Conservation (phyloP, 176 grass and related monocot species). For the Paspalum notatum region DNA sequence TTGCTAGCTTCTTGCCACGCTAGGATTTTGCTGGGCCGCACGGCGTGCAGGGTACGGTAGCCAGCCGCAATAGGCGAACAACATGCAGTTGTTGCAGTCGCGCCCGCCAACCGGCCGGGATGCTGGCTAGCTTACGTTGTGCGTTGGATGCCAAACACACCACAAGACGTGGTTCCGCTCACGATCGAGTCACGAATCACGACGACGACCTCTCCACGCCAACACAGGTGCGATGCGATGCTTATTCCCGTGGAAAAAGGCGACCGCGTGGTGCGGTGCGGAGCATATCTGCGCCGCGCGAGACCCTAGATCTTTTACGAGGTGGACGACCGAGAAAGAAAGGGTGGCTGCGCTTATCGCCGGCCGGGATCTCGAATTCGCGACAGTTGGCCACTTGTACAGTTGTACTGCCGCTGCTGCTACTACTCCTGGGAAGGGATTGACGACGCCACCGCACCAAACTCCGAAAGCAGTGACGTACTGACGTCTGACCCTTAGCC, state of each 20-base stretch:
- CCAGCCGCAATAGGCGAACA: too few species aligned
- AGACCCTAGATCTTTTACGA: not conserved
- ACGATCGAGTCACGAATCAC: not conserved
- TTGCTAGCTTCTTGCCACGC: too few species aligned
- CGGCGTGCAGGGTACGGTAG: too few species aligned
- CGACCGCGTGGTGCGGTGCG: not conserved
- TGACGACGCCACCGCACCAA: slow-evolving; percentile 16
- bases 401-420: too few species aligned
- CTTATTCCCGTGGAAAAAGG: not conserved
- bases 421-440: not conserved
- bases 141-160: not conserved
- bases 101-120: not conserved
- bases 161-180: not conserved
- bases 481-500: not conserved
- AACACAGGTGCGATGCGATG: not conserved
- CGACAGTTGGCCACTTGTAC: slow-evolving; percentile 13
- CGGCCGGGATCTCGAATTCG: not conserved
- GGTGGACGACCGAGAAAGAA: not conserved
- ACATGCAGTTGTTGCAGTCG: too few species aligned
- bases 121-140: not conserved
- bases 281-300: not conserved
- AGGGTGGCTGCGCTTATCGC: not conserved
- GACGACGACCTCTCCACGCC: not conserved
- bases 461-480: not conserved
- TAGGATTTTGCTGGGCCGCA: too few species aligned